These are phyloP conservation scores for Oryza punctata DNA, from an alignment of 176 grass and related monocot genomes.

Conservation along the genomic window DNA sequence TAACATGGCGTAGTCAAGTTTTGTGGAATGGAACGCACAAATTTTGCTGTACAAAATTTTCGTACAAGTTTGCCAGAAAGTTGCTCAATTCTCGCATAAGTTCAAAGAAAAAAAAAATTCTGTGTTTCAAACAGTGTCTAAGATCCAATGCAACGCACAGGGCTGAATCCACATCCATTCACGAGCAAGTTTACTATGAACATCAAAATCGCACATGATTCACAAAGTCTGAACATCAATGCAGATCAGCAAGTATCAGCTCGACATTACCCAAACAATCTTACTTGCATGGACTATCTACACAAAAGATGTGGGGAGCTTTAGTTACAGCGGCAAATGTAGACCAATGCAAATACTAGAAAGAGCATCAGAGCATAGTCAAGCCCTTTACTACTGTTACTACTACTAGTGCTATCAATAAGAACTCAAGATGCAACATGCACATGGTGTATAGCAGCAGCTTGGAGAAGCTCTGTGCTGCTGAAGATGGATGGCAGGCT, in stretches of 20 bases:
- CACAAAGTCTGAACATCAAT: constrained; percentile 3
- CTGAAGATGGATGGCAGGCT: not conserved
- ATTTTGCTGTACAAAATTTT: too few relatives aligned
- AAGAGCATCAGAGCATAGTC: not conserved
- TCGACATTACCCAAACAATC: constrained; percentile 8
- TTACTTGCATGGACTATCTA: constrained; percentile 40
- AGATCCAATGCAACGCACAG: too few relatives aligned
- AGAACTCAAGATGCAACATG: not conserved
- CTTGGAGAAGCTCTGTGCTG: not conserved
- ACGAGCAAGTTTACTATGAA: too few relatives aligned
- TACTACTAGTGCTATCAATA: constrained; percentile 10
- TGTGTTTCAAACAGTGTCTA: too few relatives aligned
- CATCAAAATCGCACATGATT: constrained; percentile 31
- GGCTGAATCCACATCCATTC: not conserved
- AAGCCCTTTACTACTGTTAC: not conserved
- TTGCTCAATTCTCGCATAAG: too few relatives aligned
- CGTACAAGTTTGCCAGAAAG: too few relatives aligned
- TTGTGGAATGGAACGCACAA: too few relatives aligned
- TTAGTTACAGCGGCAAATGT: constrained; percentile 31
- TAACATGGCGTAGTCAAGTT: too few relatives aligned
- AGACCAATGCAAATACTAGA: constrained; percentile 20
- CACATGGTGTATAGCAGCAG: not conserved
- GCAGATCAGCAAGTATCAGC: not conserved
- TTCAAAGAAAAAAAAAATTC: too few relatives aligned
- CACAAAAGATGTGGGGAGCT: constrained; percentile 4